Evolutionary conservation across 78 protist genomes (phyloP), one percentile per base, ranked within the genome.

Genomic region (Dictyostelium purpureum): DNA sequence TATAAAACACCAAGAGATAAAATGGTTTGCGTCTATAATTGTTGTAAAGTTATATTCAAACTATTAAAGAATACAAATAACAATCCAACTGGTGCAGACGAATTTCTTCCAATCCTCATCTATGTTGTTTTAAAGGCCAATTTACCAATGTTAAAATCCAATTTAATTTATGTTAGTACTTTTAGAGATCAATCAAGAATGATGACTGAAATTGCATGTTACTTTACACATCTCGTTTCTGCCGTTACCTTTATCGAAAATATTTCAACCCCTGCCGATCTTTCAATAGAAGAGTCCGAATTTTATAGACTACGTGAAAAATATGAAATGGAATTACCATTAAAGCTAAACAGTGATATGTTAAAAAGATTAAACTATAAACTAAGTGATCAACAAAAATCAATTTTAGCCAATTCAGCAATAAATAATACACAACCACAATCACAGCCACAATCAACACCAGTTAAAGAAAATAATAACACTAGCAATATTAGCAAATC

Each of bases 1-100:
- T 96, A 81, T 71, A 93, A 96, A 69, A 63, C 97, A 49, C 98
- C 98, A 35, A 88, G 95, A 26, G 97, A 94, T 52, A 96, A 96
- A 45, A 69, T 96, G 93, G 73, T 93, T 71, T 95, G 96, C 77
- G 57, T 96, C 35, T 77, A 80, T 42, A 96, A 96, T 82, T 89
- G 97, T 79, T 96, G 98, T 74, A 75, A 79, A 73, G 80, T 87
- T 40, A 95, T 96, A 0, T 70, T 63, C 57, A 78, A 63, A 65
- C 45, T 78, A 38, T 61, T 77, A 31, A 69, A 83, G 21, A 37
- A 54, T 28, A 51, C 80, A 9, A 81, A 78, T 65, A 31, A 31
- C 33, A 82, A 56, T n/a, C 70, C 89, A 42, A 37, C 96, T 0
- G 96, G 96, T 3, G 96, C 98, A n/a, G 98, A 97, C 63, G 96